Conservation (phyloP, 1,139 yeast genomes). For the Pichia sp. region DNA sequence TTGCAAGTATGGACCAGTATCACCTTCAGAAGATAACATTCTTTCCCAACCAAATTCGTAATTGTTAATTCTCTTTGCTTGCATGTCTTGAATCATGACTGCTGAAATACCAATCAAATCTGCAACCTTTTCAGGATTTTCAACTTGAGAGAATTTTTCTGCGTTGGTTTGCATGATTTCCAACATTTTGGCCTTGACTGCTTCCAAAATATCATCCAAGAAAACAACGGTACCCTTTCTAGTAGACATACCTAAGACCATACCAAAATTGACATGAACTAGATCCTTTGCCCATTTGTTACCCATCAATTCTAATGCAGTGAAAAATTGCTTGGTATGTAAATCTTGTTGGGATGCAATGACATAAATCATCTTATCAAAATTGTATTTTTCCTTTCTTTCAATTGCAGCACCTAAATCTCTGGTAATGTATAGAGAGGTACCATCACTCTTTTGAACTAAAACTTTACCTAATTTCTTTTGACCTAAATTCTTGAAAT, state of each 20-base stretch:
- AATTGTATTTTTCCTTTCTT: slow-evolving; percentile 75
- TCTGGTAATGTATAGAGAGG: slow-evolving; percentile 89
- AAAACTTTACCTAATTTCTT: slow-evolving; percentile 92
- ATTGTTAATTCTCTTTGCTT: slow-evolving; percentile 92
- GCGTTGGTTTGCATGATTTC: slow-evolving; percentile 94
- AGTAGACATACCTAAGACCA: slow-evolving; percentile 98
- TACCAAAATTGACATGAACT: slow-evolving; percentile 87
- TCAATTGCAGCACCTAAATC: slow-evolving; percentile 96
- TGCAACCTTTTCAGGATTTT: slow-evolving; percentile 91
- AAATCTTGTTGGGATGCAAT: slow-evolving; percentile 95
- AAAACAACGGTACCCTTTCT: slow-evolving; percentile 98
- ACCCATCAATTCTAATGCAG: slow-evolving; percentile 88
- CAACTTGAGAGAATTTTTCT: slow-evolving; percentile 86
- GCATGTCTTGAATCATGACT: slow-evolving; percentile 99
- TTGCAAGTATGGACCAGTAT: slow-evolving; percentile 98
- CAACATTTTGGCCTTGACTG: slow-evolving; percentile 92
- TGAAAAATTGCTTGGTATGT: slow-evolving; percentile 90
- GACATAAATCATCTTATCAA: slow-evolving; percentile 94
- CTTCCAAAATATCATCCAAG: slow-evolving; percentile 88
- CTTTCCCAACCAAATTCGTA: slow-evolving; percentile 98
- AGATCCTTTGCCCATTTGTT: slow-evolving; percentile 74
- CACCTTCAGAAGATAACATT: slow-evolving; percentile 98
- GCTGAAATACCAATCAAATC: slow-evolving; percentile 96
- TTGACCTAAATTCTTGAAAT: slow-evolving; percentile 67
- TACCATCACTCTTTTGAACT: slow-evolving; percentile 93